phyloP scores from a whole-genome alignment of 1,139 yeast genomes.

The Kodamaea alishanica region DNA sequence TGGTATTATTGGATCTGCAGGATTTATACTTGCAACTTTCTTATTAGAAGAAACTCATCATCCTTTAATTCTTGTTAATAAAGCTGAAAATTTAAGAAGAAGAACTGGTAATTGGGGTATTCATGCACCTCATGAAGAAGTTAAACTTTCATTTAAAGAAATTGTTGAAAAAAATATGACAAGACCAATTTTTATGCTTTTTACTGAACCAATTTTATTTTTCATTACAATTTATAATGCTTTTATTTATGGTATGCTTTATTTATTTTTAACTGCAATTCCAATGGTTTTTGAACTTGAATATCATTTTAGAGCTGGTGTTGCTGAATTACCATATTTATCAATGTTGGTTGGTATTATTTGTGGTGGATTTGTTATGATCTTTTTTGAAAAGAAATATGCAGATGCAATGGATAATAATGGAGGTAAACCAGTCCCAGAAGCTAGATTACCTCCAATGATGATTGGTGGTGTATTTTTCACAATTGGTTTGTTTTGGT shows the following conservation, averaged over 20 bases:
- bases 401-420: constrained; percentile 37
- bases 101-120: constrained; percentile 70
- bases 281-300: constrained; percentile 68
- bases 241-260: constrained; percentile 79
- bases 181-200: constrained; percentile 67
- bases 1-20: constrained; percentile 44
- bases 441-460: constrained; percentile 74
- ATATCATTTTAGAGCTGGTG: constrained; percentile 53
- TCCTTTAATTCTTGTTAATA: constrained; percentile 49
- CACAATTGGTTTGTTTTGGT: constrained; percentile 79
- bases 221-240: constrained; percentile 72
- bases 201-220: constrained; percentile 69
- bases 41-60: constrained; percentile 49
- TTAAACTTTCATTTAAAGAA: constrained; percentile 57
- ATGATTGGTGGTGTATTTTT: constrained; percentile 64
- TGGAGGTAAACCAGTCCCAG: constrained; percentile 67
- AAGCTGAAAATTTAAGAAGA: constrained; percentile 60
- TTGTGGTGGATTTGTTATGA: constrained; percentile 47
- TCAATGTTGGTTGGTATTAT: constrained; percentile 60
- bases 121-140: constrained; percentile 78
- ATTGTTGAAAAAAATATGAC: constrained; percentile 65
- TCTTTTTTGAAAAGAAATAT: constrained; percentile 28
- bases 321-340: constrained; percentile 60
- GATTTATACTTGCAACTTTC: constrained; percentile 28
- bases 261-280: constrained; percentile 72